Conservation (phyloP, 2,329 filamentous ascomycete genomes). For the Juglanconis juglandina region DNA sequence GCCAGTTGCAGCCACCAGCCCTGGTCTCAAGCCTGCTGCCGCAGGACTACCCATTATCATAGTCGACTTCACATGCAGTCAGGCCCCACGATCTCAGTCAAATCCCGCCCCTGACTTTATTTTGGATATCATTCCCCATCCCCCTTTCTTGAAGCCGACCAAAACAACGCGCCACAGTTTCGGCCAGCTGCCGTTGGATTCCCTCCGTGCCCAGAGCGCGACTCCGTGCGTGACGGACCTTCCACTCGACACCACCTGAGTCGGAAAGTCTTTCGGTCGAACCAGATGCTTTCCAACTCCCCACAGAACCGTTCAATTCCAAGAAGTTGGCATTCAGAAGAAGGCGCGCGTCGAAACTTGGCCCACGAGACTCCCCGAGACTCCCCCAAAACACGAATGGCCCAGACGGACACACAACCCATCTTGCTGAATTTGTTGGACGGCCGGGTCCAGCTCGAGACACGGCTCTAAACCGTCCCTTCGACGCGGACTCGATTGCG, state of each 20-base stretch:
- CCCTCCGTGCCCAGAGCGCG: neutral
- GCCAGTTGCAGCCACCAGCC: neutral
- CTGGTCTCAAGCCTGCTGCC: neutral
- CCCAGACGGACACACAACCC: neutral
- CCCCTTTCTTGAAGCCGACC: neutral
- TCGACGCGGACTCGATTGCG: neutral
- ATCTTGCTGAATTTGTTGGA: neutral
- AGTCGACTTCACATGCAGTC: neutral
- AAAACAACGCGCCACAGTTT: neutral
- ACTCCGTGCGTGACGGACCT: constrained; percentile 1
- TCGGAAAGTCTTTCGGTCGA: neutral
- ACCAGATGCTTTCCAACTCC: neutral
- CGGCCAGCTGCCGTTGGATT: neutral
- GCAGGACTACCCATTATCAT: neutral
- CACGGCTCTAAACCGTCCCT: neutral
- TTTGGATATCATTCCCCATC: neutral
- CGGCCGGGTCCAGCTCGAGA: neutral
- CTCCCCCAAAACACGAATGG: constrained; percentile 9
- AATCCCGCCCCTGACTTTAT: neutral
- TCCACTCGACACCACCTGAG: neutral
- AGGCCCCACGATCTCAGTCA: neutral
- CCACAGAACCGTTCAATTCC: neutral
- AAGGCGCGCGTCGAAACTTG: neutral
- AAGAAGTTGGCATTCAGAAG: neutral
- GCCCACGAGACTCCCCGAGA: neutral